These are phyloP conservation scores for Pythium volutum DNA, from an alignment of 352 stramenopile species.

Conservation along the genomic window DNA sequence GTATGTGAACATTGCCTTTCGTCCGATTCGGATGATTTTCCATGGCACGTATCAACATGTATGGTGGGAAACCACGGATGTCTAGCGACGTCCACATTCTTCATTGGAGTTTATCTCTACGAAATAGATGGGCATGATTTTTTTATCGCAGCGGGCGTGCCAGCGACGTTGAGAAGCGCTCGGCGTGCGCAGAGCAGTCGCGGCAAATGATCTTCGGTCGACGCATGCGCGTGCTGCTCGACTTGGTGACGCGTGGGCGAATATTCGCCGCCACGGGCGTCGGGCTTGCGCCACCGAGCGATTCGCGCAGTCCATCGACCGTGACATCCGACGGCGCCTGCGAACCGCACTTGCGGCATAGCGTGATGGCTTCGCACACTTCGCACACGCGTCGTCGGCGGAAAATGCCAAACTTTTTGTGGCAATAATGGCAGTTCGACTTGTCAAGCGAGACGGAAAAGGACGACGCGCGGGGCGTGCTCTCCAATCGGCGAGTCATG, in stretches of 20 bases:
- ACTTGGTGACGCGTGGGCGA: no score
- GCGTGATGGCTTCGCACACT: slow-evolving; percentile 46
- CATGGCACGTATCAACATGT: no score
- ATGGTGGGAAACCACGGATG: no score
- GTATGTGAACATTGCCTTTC: no score
- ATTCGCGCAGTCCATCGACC: slow-evolving; percentile 25
- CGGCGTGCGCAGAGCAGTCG: slow-evolving; percentile 40
- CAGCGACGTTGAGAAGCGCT: slow-evolving; percentile 39
- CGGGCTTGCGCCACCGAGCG: slow-evolving; percentile 23
- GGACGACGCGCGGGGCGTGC: neutral
- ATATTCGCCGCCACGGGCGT: no score
- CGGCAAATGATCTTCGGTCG: slow-evolving; percentile 37
- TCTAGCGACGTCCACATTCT: no score
- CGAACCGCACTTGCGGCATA: slow-evolving; percentile 59
- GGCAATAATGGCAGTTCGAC: slow-evolving; percentile 40
- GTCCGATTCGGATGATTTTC: no score
- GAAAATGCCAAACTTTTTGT: slow-evolving; percentile 67
- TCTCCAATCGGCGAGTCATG: no score
- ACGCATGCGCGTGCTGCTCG: slow-evolving; percentile 20
- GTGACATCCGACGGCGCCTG: slow-evolving; percentile 45
- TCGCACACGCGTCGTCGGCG: slow-evolving; percentile 50
- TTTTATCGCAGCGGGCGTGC: slow-evolving; percentile 5
- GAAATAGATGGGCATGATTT: neutral
- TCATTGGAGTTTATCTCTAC: neutral
- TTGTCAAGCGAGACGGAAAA: slow-evolving; percentile 11